Conservation (phyloP, 306 rosid genomes). For the Cucumis sativus region Cucumber_9930_V3 NC_026659.2:25946001-25946500, state of each 20-base stretch:
- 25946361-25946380: background rate
- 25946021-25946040: too few relatives aligned
- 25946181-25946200: background rate
- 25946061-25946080: too few relatives aligned
- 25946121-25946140: background rate
- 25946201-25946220: background rate
- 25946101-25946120: background rate
- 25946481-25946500: conserved; percentile 71
- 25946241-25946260: background rate
- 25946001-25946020: too few relatives aligned
- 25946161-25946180: background rate
- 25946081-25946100: too few relatives aligned
- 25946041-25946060: too few relatives aligned
- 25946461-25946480: conserved; percentile 75
- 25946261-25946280: background rate
- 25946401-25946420: background rate
- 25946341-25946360: background rate
- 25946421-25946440: conserved; percentile 14
- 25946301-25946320: background rate
- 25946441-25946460: conserved; percentile 44
- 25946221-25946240: background rate
- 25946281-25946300: background rate
- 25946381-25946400: background rate
- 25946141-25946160: background rate
- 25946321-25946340: background rate